phyloP scores from a whole-genome alignment of 164 flowering plant species.

The Kalanchoe fedtschenkoi region DNA sequence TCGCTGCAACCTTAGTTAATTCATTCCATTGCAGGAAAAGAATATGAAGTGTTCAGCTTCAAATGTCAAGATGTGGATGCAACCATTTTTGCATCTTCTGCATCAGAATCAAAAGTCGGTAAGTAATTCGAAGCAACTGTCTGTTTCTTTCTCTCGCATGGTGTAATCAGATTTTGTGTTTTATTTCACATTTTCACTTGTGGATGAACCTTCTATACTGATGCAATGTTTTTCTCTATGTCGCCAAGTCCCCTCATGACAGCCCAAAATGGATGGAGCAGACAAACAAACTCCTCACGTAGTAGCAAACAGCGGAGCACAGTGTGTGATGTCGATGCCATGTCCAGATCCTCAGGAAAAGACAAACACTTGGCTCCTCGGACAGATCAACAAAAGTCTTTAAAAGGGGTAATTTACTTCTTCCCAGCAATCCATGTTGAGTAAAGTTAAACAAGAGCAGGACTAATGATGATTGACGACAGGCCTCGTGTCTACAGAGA shows the following conservation, averaged over 20 bases:
- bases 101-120: conserved; percentile 55
- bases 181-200: too few species aligned
- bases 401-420: too few species aligned
- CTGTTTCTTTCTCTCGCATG: not conserved
- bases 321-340: conserved; percentile 18
- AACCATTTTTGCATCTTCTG: conserved; percentile 42
- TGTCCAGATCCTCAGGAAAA: conserved; percentile 25
- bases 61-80: conserved; percentile 44
- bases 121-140: conserved; percentile 2
- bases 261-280: conserved; percentile 16
- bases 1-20: not conserved
- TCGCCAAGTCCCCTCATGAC: conserved; percentile 15
- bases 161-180: not conserved
- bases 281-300: conserved; percentile 11
- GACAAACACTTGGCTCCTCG: not conserved
- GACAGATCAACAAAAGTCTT: not conserved
- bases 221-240: too few species aligned
- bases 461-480: not conserved
- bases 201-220: too few species aligned
- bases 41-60: conserved; percentile 46
- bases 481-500: too few species aligned
- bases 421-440: not conserved
- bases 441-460: not conserved
- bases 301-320: conserved; percentile 28
- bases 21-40: conserved; percentile 34